Conservation (phyloP, 352 stramenopile species). For the Pythium aquatile region DNA sequence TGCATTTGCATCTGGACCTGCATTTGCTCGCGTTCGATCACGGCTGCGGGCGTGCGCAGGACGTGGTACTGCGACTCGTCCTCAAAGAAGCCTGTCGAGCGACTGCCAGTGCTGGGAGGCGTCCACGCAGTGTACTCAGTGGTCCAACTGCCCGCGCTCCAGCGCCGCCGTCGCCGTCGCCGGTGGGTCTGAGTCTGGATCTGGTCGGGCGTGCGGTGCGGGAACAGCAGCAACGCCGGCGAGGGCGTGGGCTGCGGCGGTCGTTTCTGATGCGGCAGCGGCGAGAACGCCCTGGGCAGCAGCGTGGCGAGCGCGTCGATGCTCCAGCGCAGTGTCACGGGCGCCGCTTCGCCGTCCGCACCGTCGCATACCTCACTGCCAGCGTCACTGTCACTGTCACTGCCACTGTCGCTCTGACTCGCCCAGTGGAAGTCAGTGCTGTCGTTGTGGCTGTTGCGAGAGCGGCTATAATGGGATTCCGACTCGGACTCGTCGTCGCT, state of each 20-base stretch:
- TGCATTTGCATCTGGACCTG: not conserved
- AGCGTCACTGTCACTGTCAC: not conserved
- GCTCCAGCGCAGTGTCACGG: constrained; percentile 41
- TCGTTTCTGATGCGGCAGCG: constrained; percentile 38
- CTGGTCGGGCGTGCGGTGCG: not conserved
- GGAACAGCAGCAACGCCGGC: not conserved
- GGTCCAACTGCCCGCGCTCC: not conserved
- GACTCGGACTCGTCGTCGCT: constrained; percentile 1
- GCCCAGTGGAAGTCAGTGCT: not conserved
- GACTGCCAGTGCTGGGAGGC: constrained; percentile 11
- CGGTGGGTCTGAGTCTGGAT: constrained; percentile 4
- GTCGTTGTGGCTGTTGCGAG: not conserved
- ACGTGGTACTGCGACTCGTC: constrained; percentile 48
- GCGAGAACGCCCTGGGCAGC: constrained; percentile 51
- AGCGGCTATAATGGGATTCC: not conserved
- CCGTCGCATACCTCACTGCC: not conserved
- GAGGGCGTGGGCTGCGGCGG: not conserved
- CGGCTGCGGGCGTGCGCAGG: constrained; percentile 37
- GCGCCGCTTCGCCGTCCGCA: constrained; percentile 15
- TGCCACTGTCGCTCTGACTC: not conserved
- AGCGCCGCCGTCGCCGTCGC: constrained; percentile 13
- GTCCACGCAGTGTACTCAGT: not conserved
- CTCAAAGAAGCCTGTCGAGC: constrained; percentile 42
- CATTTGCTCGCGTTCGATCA: constrained; percentile 25
- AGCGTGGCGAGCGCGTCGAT: constrained; percentile 69